These are phyloP conservation scores for Daldinia caldariorum DNA, from an alignment of 495 filamentous ascomycete genomes.

Conservation along the genomic window DNA sequence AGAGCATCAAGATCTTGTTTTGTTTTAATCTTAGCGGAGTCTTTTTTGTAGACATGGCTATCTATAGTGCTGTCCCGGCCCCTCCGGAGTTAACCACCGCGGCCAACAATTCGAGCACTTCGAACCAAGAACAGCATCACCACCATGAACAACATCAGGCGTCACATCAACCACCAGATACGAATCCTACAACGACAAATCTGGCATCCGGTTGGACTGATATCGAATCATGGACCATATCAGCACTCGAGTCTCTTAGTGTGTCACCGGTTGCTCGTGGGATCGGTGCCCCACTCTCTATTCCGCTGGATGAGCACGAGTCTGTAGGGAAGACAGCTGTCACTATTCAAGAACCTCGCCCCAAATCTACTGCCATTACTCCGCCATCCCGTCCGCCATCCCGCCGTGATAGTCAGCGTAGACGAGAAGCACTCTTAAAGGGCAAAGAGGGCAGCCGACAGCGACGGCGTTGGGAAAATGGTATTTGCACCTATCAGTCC, in stretches of 20 bases:
- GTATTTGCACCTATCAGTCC: constrained; percentile 56
- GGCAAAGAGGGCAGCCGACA: constrained; percentile 92
- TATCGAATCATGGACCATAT: constrained; percentile 61
- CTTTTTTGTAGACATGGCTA: constrained; percentile 44
- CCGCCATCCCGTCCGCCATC: constrained; percentile 51
- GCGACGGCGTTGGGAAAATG: constrained; percentile 94
- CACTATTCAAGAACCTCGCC: constrained; percentile 41
- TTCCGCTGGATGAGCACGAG: constrained; percentile 57
- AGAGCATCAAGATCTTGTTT: neutral
- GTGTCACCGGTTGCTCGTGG: constrained; percentile 57
- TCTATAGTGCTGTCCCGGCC: constrained; percentile 53
- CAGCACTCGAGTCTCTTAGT: constrained; percentile 60
- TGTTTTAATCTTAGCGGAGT: neutral
- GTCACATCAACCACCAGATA: constrained; percentile 11
- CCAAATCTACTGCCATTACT: constrained; percentile 39
- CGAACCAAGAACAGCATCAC: constrained; percentile 31
- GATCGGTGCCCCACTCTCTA: constrained; percentile 56
- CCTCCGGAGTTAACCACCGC: constrained; percentile 42
- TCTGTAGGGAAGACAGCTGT: constrained; percentile 38
- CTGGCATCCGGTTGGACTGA: constrained; percentile 46
- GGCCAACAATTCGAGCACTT: constrained; percentile 9
- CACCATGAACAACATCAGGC: constrained; percentile 18
- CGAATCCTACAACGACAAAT: constrained; percentile 11
- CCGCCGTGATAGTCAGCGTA: constrained; percentile 57
- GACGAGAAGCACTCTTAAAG: constrained; percentile 80